Percentiles rank a stretch among this genome's conserved stretches.
These are phyloP conservation scores for Picochlorum sp. DNA, from an alignment of 139 green algal species.

Conservation along the genomic window DNA sequence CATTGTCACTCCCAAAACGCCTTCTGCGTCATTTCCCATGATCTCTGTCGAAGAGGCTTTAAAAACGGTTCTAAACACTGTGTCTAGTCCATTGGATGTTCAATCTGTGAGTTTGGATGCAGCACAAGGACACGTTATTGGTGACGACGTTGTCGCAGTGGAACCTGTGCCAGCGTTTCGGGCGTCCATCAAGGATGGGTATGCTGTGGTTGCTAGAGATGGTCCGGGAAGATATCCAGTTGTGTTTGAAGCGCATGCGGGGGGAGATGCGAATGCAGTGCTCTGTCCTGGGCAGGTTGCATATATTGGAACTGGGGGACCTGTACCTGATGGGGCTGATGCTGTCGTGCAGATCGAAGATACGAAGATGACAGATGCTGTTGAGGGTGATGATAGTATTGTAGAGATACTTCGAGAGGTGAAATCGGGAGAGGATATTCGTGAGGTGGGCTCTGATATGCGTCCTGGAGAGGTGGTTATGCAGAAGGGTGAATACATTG, in stretches of 20 bases:
- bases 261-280: slow-evolving; percentile 19
- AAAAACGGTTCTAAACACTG: slow-evolving; percentile 46
- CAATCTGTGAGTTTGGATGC: slow-evolving; percentile 38
- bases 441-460: slow-evolving; percentile 72
- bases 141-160: slow-evolving; percentile 53
- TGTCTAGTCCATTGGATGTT: slow-evolving; percentile 35
- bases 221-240: slow-evolving; percentile 70
- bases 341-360: slow-evolving; percentile 61
- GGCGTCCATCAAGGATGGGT: slow-evolving; percentile 95
- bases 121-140: slow-evolving; percentile 53
- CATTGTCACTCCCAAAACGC: slow-evolving; percentile 13
- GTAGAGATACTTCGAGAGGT: slow-evolving; percentile 57
- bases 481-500: slow-evolving; percentile 54
- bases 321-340: slow-evolving; percentile 41
- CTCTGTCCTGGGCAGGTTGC: slow-evolving; percentile 50
- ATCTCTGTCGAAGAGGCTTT: slow-evolving; percentile 70
- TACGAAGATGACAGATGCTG: slow-evolving; percentile 43
- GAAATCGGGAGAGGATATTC: slow-evolving; percentile 48
- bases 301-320: slow-evolving; percentile 83
- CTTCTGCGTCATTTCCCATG: slow-evolving; percentile 58
- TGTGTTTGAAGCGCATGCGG: slow-evolving; percentile 63
- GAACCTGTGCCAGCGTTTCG: slow-evolving; percentile 82
- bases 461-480: slow-evolving; percentile 57
- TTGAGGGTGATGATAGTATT: neutral
- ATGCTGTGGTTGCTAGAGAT: slow-evolving; percentile 76